Conservation (phyloP, 2,329 filamentous ascomycete genomes). For the Monosporascus sp. region DNA sequence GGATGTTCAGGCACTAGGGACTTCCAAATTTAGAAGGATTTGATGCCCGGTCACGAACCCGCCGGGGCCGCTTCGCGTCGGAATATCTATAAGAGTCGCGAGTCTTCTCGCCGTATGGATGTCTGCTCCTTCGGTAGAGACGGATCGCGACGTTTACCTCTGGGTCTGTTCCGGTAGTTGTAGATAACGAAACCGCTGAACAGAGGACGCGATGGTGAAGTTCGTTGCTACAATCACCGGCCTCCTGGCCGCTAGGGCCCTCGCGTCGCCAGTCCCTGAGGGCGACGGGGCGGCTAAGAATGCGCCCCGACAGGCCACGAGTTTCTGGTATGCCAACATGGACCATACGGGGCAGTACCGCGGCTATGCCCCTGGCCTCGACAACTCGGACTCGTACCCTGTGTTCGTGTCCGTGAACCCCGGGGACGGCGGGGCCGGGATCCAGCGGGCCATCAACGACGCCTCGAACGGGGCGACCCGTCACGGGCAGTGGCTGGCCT, state of each 20-base stretch:
- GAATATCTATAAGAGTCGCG: too few species aligned
- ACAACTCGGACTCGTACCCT: slow-evolving; percentile 30
- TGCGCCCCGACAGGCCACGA: slow-evolving; percentile 1
- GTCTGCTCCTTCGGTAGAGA: too few species aligned
- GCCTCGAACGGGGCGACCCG: slow-evolving; percentile 28
- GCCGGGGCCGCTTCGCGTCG: too few species aligned
- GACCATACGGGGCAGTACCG: slow-evolving; percentile 32
- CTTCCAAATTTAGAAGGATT: too few species aligned
- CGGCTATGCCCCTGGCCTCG: slow-evolving; percentile 37
- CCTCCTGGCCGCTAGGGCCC: neutral
- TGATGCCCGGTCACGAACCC: too few species aligned
- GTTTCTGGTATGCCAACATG: slow-evolving; percentile 39
- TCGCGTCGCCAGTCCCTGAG: neutral
- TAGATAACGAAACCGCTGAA: neutral
- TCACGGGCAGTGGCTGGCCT: slow-evolving; percentile 35
- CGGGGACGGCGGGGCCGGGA: slow-evolving; percentile 30
- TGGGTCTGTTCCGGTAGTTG: too few species aligned
- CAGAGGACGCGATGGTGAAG: neutral
- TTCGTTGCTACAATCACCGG: neutral
- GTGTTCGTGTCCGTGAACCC: slow-evolving; percentile 34
- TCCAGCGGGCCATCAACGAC: slow-evolving; percentile 35
- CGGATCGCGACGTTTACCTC: too few species aligned
- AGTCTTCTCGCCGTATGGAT: too few species aligned
- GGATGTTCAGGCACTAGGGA: too few species aligned
- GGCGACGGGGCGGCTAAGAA: neutral